Evolutionary conservation across 495 filamentous ascomycete genomes (phyloP).

Genomic region (Bacidia rubella): DNA sequence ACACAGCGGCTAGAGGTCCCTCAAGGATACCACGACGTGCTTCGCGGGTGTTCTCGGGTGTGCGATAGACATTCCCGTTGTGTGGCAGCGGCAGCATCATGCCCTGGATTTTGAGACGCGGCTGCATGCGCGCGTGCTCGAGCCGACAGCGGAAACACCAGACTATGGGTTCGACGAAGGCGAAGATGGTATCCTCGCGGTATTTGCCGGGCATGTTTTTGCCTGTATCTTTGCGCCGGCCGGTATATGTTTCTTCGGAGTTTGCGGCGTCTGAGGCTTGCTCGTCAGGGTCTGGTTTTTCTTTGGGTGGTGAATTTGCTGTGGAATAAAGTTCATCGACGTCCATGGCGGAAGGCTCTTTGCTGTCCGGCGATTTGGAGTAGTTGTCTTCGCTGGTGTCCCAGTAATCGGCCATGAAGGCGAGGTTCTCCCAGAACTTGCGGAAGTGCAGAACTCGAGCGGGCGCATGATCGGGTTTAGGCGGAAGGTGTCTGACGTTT

Average conservation of each 20-base stretch:
- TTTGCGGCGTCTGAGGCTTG: not conserved
- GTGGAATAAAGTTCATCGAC: slow-evolving; percentile 19
- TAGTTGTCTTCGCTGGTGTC: slow-evolving; percentile 47
- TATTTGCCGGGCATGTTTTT: slow-evolving; percentile 62
- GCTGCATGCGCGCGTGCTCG: slow-evolving; percentile 44
- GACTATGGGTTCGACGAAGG: slow-evolving; percentile 63
- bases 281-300: not conserved
- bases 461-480: slow-evolving; percentile 27
- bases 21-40: slow-evolving; percentile 62
- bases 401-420: slow-evolving; percentile 50
- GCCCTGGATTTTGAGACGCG: slow-evolving; percentile 43
- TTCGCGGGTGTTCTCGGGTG: slow-evolving; percentile 50
- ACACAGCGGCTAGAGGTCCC: slow-evolving; percentile 49
- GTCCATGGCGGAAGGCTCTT: slow-evolving; percentile 22
- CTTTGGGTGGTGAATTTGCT: not conserved
- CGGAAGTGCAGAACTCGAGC: slow-evolving; percentile 41
- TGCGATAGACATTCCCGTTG: slow-evolving; percentile 48
- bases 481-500: slow-evolving; percentile 32
- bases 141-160: slow-evolving; percentile 73
- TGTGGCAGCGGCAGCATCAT: slow-evolving; percentile 40
- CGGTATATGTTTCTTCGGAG: slow-evolving; percentile 28
- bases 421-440: slow-evolving; percentile 47
- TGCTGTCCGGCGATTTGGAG: slow-evolving; percentile 2
- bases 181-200: slow-evolving; percentile 53
- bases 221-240: slow-evolving; percentile 48